Base-by-base conservation (phyloP, 495 filamentous ascomycete genomes). In the Delitschia confertaspora region DNA sequence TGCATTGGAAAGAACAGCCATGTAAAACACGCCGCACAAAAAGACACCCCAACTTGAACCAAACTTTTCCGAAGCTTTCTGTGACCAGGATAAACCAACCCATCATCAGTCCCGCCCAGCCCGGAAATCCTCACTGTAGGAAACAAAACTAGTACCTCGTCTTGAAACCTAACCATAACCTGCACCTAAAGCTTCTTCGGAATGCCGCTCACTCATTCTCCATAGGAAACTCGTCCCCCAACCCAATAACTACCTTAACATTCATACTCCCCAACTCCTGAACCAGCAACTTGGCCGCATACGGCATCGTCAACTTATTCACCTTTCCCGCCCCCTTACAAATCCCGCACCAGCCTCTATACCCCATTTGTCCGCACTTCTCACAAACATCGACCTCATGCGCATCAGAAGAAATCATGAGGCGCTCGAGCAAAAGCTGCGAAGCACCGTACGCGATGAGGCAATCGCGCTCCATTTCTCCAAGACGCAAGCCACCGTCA, bases 391-490 rank as follows among this genome's bases (percentile, higher is more conserved):
- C 91, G 29, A 95, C 80, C 57, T 85, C 72, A 49, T 89, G 85
- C 4, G 78, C 84, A 65, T 99, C 91, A 6, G 81, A 88, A 41
- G 82, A 88, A 36, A 88, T 69, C 93, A 99, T 96, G 32, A 99
- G 70, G 26, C 91, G 78, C 66, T 99, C 91, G 13, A 96, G 73
- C 24, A 99, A 73, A 14, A 99, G 73, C 60, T 95, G 91, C 40
- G 79, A 55, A 20, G 67, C 67, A 31, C 91, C 91, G 57, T 98
- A 95, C 16, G 91, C 89, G 54, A 98, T 94, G 39, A 98, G 56
- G 63, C 91, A 95, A 65, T 96, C 91, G 50, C 91, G 84, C 63
- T 99, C 91, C 91, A 99, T 99, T 68, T 98, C 91, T 61, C 91
- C 91, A 35, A 99, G 72, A 60, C 91, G 80, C 11, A 99, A 71